Percentiles rank a stretch among this genome's conserved stretches.
These are phyloP conservation scores for Gentiana dahurica DNA, from an alignment of 257 asterid species.

Conservation along the genomic window DNA sequence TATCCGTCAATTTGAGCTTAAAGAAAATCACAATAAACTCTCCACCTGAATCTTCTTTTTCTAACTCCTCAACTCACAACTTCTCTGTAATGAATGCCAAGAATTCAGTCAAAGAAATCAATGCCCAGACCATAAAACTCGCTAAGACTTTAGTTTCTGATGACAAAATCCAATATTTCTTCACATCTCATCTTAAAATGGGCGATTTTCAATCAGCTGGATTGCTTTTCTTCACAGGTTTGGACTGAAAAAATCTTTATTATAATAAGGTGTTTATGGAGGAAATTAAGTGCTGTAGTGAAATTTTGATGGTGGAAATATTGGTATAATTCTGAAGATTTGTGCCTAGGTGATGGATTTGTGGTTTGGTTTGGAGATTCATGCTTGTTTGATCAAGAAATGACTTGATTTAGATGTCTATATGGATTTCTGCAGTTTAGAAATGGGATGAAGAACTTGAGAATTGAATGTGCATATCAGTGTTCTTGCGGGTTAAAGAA, in stretches of 20 bases:
- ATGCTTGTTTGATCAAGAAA: constrained; percentile 41
- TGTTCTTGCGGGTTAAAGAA: no score
- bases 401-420: constrained; percentile 38
- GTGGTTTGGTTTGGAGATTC: constrained; percentile 43
- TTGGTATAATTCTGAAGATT: constrained; percentile 33
- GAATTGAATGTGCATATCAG: no score
- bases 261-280: constrained; percentile 43
- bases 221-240: constrained; percentile 36
- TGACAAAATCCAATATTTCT: constrained; percentile 34
- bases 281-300: constrained; percentile 30
- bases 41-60: no score
- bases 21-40: no score
- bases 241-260: constrained; percentile 24
- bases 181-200: constrained; percentile 30
- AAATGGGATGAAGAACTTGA: no score
- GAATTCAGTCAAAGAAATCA: constrained; percentile 31
- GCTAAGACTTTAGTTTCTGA: constrained; percentile 16
- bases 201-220: constrained; percentile 45
- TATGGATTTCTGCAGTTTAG: no score
- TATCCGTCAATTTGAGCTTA: no score
- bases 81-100: constrained; percentile 17
- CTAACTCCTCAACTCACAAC: no score
- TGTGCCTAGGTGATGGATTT: constrained; percentile 27
- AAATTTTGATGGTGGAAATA: constrained; percentile 27
- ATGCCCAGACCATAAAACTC: constrained; percentile 50